A percentile compares a stretch with the other conserved stretches of the same genome.
phyloP scores from a whole-genome alignment of 352 stramenopile species.

The Phytophthora crassamura region DNA sequence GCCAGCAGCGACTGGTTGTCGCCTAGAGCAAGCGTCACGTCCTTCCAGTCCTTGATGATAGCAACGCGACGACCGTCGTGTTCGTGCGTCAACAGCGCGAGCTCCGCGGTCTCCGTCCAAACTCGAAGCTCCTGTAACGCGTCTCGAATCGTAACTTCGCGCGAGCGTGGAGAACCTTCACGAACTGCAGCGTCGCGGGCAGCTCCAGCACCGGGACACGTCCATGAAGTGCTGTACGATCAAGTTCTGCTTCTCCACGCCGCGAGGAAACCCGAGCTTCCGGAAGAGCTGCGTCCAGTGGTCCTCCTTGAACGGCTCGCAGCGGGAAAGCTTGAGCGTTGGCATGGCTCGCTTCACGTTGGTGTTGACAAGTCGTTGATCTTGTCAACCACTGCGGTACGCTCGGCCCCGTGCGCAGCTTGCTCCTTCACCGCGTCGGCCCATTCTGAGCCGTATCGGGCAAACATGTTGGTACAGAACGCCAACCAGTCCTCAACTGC shows the following conservation, averaged over 20 bases:
- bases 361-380: slow-evolving; percentile 77
- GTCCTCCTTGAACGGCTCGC: slow-evolving; percentile 96
- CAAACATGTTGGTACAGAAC: slow-evolving; percentile 94
- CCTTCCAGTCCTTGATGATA: slow-evolving; percentile 97
- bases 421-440: slow-evolving; percentile 82
- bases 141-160: slow-evolving; percentile 96
- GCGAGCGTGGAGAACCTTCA: slow-evolving; percentile 93
- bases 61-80: slow-evolving; percentile 77
- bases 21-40: slow-evolving; percentile 93
- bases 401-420: slow-evolving; percentile 48
- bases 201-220: slow-evolving; percentile 71
- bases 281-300: slow-evolving; percentile 95
- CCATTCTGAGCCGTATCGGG: slow-evolving; percentile 93
- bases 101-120: slow-evolving; percentile 92
- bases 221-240: slow-evolving; percentile 93
- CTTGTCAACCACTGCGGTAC: slow-evolving; percentile 73
- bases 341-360: slow-evolving; percentile 91
- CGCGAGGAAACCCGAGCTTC: slow-evolving; percentile 90
- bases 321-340: slow-evolving; percentile 93
- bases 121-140: slow-evolving; percentile 93
- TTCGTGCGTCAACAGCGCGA: slow-evolving; percentile 90
- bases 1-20: slow-evolving; percentile 96
- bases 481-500: slow-evolving; percentile 92
- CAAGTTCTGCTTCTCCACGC: slow-evolving; percentile 89
- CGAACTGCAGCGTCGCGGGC: slow-evolving; percentile 90